These are phyloP conservation scores for Aspergillus fumigatus DNA, from an alignment of 2,329 filamentous ascomycete species.

Conservation along the genomic window DNA sequence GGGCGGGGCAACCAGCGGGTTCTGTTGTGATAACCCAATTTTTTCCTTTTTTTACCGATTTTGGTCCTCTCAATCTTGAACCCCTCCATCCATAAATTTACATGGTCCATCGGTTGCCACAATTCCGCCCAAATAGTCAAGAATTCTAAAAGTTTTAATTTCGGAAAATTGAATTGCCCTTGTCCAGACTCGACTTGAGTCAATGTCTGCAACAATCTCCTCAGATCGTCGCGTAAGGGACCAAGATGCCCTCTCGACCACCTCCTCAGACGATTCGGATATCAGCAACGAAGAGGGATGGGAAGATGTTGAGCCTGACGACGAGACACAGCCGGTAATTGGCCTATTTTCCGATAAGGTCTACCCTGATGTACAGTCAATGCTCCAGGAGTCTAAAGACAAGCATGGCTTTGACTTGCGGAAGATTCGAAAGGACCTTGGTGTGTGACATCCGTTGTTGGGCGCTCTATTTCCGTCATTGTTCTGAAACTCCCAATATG, in stretches of 20 bases:
- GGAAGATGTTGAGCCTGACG: constrained; percentile 59
- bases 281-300: constrained; percentile 50
- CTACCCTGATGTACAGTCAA: constrained; percentile 59
- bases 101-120: background rate
- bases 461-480: constrained; percentile 4
- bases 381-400: constrained; percentile 66
- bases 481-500: constrained; percentile 3
- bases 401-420: constrained; percentile 65
- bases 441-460: constrained; percentile 32
- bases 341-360: constrained; percentile 65
- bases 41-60: constrained; percentile 6
- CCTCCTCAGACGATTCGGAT: constrained; percentile 42
- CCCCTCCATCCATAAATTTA: background rate
- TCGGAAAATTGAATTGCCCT: background rate
- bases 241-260: constrained; percentile 21
- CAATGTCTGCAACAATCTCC: constrained; percentile 28
- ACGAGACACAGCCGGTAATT: constrained; percentile 58
- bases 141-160: background rate
- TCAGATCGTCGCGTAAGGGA: constrained; percentile 18
- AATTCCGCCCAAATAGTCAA: background rate
- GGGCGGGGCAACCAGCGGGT: constrained; percentile 16
- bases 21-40: background rate
- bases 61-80: background rate
- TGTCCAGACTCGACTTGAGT: constrained; percentile 5
- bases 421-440: constrained; percentile 50